Base-by-base conservation (phyloP, 2,329 filamentous ascomycete species). In the Penicillium sp. region DNA sequence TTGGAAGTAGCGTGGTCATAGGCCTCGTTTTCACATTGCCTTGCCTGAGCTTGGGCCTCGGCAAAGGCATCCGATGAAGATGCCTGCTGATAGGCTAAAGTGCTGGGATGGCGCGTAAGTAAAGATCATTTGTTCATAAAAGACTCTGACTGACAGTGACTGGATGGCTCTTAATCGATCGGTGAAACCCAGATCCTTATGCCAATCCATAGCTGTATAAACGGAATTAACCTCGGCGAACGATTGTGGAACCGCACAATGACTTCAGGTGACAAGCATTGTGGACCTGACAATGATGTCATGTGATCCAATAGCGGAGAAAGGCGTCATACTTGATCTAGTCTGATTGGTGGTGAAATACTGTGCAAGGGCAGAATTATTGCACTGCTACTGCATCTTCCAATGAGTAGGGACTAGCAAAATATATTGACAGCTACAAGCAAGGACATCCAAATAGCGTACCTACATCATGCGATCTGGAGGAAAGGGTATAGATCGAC, bases 161-260 rank as follows among this genome's bases (percentile, higher is more conserved):
- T 88, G 80, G 50, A 90, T 86, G 57, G 80, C 83, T 54, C 83
- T 81, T 70, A 88, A 85, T 55, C 88, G 80, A 52, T 86, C 82
- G 13, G 82, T 79, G 35, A 86, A 86, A 10, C 82, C 80, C 56
- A 89, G 71, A 3, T 74, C 72, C 22, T 70, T 69, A 65, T 77
- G 82, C 86, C 86, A 88, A 37, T 66, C 67, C 26, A 59, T 54
- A 66, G 68, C 21, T 48, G 33, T 50, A 39, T 21, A 26, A 26
- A 41, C 13, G 39, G n/a, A 41, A 41, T 41, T 19, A 39, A n/a
- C 39, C 11, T 41, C 39, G 19, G 19, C 35, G 9, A 14, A 22
- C 35, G 35, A 14, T 21, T 47, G 37, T 45, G 49, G 49, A 26
- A 43, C 49, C 49, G 27, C 43, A 41, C 39, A 41, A 41, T 22